Percentiles rank a stretch among this genome's conserved stretches.
phyloP scores from a whole-genome alignment of 257 asterid species.

The Fraxinus anomala region DNA sequence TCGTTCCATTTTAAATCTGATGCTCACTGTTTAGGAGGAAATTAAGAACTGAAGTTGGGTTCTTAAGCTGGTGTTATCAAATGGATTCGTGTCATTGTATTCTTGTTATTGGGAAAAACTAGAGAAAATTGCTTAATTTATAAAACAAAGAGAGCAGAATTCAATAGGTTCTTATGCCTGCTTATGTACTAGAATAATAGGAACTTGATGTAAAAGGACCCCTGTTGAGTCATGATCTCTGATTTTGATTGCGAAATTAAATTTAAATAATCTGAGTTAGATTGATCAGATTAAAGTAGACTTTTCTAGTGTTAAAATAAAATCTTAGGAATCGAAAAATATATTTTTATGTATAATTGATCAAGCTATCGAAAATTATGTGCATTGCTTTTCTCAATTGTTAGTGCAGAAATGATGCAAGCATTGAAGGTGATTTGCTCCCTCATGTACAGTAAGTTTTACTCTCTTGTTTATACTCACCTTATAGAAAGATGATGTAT shows the following conservation, averaged over 20 bases:
- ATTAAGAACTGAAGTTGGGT: background rate
- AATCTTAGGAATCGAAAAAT: no score
- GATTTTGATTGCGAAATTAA: background rate
- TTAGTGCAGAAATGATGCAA: background rate
- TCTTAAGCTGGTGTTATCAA: background rate
- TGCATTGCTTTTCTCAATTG: background rate
- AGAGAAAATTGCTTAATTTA: background rate
- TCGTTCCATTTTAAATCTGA: background rate
- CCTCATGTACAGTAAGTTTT: background rate
- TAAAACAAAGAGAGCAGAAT: background rate
- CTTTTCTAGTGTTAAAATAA: background rate
- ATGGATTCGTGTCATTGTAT: background rate
- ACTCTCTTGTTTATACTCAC: background rate
- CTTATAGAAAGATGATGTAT: background rate
- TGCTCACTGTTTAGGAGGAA: background rate
- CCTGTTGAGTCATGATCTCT: background rate
- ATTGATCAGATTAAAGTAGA: background rate
- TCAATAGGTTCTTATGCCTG: background rate
- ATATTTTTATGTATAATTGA: no score
- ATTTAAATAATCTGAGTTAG: background rate
- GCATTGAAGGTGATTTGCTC: background rate
- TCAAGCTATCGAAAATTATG: background rate
- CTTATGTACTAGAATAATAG: background rate
- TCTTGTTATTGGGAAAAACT: background rate
- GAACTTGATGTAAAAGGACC: background rate